Base-by-base conservation (phyloP, 768 basidiomycete genomes). In the Leccinum uliginosum region DNA sequence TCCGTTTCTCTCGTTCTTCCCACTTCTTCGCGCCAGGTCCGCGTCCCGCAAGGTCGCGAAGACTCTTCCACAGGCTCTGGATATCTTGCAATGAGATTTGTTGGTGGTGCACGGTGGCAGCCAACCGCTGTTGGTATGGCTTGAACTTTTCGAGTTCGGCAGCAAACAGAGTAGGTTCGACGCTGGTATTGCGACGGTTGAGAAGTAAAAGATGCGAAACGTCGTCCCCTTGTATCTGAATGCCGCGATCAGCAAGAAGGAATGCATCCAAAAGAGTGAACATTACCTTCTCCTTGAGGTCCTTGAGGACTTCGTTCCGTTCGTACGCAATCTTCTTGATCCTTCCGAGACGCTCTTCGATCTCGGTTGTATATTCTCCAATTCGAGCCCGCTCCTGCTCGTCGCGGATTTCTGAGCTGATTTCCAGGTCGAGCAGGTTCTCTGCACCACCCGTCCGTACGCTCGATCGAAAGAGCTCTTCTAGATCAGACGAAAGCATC, bases 141-240 rank as follows among this genome's bases (percentile, higher is more conserved):
- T 84, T 80, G 77, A 98, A 98, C 72, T 98, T 99, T 73, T 98
- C 96, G 21, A 98, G 81, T 69, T 98, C 94, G 9, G 87, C 82
- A 0, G 93, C 91, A 62, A 98, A 99, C 17, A 99, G 77, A 0
- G 91, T 81, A 0, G 90, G 88, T 62, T 98, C 93, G 10, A 89
- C 88, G 23, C 83, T 82, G 14, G 83, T 78, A 61, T 93, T 89
- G 24, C 93, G 87, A 30, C 93, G 85, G 69, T 96, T 96, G 50
- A 98, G 82, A 4, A 99, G 81, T 0, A 98, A 82, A 1, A 97
- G 79, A 67, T 96, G 93, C 0, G 96, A 99, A 26, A 98, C 96
- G 62, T 99, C 97, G 73, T 99, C 97, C 26, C 80, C 78, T 84
- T 98, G 97, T 48, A 97, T 82, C 94, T 98, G 62, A 38, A 32